Percentiles rank a stretch among this genome's conserved stretches.
phyloP scores from a whole-genome alignment of 2,329 filamentous ascomycete species.

The Alternaria rosae region DNA sequence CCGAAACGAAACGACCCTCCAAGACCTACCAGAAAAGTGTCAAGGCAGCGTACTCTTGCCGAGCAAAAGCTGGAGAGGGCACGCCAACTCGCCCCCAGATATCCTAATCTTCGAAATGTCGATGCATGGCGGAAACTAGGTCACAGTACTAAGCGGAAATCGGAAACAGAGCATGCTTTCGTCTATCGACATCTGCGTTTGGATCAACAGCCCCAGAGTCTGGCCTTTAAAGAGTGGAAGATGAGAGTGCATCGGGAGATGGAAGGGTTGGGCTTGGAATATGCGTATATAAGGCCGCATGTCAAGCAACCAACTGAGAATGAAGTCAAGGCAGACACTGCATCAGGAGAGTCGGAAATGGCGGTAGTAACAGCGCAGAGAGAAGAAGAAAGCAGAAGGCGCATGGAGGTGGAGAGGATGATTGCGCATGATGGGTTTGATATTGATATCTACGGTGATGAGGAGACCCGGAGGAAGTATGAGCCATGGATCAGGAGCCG shows the following conservation, averaged over 20 bases:
- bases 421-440: slow-evolving; percentile 4
- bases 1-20: neutral
- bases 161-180: neutral
- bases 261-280: neutral
- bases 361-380: neutral
- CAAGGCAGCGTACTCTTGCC: no score
- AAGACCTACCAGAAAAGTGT: no score
- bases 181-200: neutral
- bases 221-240: neutral
- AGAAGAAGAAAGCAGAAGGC: neutral
- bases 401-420: neutral
- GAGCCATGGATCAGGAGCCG: slow-evolving; percentile 5
- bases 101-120: neutral
- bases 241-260: neutral
- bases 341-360: neutral
- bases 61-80: no score
- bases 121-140: neutral
- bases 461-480: slow-evolving; percentile 8
- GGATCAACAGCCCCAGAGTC: neutral
- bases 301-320: neutral
- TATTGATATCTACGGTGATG: slow-evolving; percentile 9
- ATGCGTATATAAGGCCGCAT: neutral
- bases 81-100: neutral
- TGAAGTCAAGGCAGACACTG: neutral
- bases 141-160: neutral